Evolutionary conservation across 108 stramenopile genomes (phyloP).

Genomic region (Pseudonitzschia delicatissima): DNA sequence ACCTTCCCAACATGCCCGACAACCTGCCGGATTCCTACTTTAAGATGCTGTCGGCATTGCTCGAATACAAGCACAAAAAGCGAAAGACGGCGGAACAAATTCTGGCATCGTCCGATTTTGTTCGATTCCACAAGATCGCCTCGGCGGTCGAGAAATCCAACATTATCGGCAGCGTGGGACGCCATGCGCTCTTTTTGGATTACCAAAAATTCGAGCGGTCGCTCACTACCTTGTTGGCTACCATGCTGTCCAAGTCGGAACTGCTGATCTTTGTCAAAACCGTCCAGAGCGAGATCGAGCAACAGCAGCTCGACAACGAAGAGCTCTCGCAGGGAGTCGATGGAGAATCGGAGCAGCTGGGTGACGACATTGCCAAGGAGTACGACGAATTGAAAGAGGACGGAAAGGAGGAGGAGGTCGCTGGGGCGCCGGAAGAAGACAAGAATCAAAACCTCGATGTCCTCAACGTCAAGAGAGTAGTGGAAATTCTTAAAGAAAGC

Average conservation of each 20-base stretch:
- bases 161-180: constrained; percentile 48
- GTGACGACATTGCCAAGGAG: not conserved
- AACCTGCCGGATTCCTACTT: constrained; percentile 74
- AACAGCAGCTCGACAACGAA: not conserved
- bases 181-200: constrained; percentile 56
- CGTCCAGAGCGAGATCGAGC: constrained; percentile 18
- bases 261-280: constrained; percentile 31
- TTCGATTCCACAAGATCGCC: constrained; percentile 58
- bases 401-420: not conserved
- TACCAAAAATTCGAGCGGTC: constrained; percentile 71
- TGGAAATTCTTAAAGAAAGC: constrained; percentile 32
- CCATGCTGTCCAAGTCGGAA: constrained; percentile 44
- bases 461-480: constrained; percentile 30
- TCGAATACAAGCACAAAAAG: constrained; percentile 59
- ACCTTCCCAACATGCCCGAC: constrained; percentile 68
- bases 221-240: constrained; percentile 68
- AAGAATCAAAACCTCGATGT: constrained; percentile 29
- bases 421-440: constrained; percentile 3
- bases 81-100: constrained; percentile 59
- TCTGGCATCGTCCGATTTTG: constrained; percentile 57
- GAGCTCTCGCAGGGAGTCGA: constrained; percentile 6
- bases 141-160: constrained; percentile 40
- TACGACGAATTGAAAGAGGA: not conserved
- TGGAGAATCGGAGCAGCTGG: constrained; percentile 9
- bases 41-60: constrained; percentile 60